Evolutionary conservation across 768 basidiomycete genomes (phyloP).

Genomic region (Hygrocybe coccinea): DNA sequence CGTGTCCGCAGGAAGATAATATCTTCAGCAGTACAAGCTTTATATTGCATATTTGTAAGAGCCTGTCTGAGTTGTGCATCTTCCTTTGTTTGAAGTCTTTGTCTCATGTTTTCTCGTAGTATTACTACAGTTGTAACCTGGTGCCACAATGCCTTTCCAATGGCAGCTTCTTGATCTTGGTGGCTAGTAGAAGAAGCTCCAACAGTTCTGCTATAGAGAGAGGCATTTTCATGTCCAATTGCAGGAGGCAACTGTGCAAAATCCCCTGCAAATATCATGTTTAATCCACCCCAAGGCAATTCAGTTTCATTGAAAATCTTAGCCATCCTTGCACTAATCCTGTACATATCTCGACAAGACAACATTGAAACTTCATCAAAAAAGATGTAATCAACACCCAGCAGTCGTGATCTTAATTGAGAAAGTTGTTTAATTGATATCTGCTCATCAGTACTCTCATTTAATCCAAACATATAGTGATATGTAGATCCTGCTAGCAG

Average conservation of each 20-base stretch:
- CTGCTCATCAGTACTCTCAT: background rate
- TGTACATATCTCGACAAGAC: too few relatives aligned
- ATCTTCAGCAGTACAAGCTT: constrained; percentile 36
- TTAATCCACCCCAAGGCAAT: too few relatives aligned
- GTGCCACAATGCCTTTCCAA: constrained; percentile 30
- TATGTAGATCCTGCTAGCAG: constrained; percentile 24
- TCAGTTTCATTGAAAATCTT: too few relatives aligned
- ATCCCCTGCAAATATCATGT: constrained; percentile 29
- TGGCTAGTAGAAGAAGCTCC: background rate
- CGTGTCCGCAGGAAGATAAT: constrained; percentile 29
- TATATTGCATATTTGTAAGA: constrained; percentile 26
- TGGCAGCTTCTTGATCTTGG: constrained; percentile 12
- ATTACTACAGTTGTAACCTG: constrained; percentile 31
- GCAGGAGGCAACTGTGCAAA: constrained; percentile 21
- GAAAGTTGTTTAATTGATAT: background rate
- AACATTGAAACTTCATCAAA: constrained; percentile 18
- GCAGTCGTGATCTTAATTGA: constrained; percentile 6
- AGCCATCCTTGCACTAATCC: too few relatives aligned
- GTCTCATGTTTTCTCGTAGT: constrained; percentile 31
- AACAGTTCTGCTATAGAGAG: too few relatives aligned
- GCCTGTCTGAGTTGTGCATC: constrained; percentile 16
- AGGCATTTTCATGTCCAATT: too few relatives aligned
- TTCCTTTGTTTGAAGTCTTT: constrained; percentile 11
- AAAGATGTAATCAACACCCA: constrained; percentile 26
- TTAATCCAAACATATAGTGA: constrained; percentile 14